These are phyloP conservation scores for Arthrinium phaeospermum DNA, from an alignment of 2,329 filamentous ascomycete genomes.

Conservation along the genomic window DNA sequence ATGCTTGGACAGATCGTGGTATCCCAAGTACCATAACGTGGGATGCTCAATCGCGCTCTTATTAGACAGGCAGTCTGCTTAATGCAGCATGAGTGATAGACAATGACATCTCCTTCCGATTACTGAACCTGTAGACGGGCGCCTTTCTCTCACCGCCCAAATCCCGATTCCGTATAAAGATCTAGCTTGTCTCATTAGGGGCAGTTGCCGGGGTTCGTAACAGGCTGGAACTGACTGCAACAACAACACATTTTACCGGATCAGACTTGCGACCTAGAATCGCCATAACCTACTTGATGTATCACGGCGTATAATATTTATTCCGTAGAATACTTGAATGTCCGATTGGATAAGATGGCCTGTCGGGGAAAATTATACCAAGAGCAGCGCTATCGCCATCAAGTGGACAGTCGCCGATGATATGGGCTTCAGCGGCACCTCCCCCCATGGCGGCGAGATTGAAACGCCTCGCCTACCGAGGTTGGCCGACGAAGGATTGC, in stretches of 20 bases:
- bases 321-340: too few relatives aligned
- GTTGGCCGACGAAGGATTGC: slow-evolving; percentile 55
- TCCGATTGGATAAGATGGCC: too few relatives aligned
- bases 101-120: slow-evolving; percentile 3
- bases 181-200: neutral
- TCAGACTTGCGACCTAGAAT: neutral
- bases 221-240: neutral
- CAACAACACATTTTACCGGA: neutral
- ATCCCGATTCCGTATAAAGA: neutral
- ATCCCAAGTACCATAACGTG: neutral
- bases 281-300: neutral
- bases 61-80: slow-evolving; percentile 11
- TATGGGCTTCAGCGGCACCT: slow-evolving; percentile 64
- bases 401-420: slow-evolving; percentile 53
- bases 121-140: neutral
- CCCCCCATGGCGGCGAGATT: slow-evolving; percentile 65
- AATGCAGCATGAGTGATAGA: slow-evolving; percentile 5
- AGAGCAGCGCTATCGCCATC: neutral
- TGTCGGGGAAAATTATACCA: too few relatives aligned
- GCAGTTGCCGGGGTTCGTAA: neutral
- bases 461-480: slow-evolving; percentile 64
- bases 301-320: neutral
- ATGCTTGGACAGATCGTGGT: slow-evolving; percentile 12
- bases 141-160: neutral
- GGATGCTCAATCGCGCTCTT: slow-evolving; percentile 7